Evolutionary conservation across 140 eudicot genomes (phyloP).

Genomic region (Cichorium intybus): DNA sequence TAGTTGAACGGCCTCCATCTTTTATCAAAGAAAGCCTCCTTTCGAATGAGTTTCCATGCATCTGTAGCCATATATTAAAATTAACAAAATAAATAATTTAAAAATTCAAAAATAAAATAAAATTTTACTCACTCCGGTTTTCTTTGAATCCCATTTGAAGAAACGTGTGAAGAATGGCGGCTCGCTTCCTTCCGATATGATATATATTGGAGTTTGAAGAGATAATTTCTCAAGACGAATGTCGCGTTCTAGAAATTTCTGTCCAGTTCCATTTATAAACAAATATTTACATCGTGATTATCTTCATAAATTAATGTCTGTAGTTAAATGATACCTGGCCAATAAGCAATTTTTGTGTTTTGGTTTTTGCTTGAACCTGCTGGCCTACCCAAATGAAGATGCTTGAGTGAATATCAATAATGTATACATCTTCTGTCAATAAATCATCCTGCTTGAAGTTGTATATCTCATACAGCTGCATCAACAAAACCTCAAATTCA

Average conservation of each 20-base stretch:
- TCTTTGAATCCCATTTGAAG: slow-evolving; percentile 63
- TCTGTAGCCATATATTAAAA: slow-evolving; percentile 42
- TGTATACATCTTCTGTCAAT: slow-evolving; percentile 67
- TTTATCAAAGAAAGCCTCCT: slow-evolving; percentile 67
- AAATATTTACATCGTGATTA: too few species aligned
- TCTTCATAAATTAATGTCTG: background rate
- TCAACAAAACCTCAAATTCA: slow-evolving; percentile 4
- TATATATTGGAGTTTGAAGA: slow-evolving; percentile 48
- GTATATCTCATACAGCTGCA: slow-evolving; percentile 70
- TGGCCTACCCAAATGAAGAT: slow-evolving; percentile 78
- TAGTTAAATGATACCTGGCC: slow-evolving; percentile 44
- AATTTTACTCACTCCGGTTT: slow-evolving; percentile 43
- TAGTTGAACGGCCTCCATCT: slow-evolving; percentile 57
- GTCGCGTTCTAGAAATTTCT: slow-evolving; percentile 56
- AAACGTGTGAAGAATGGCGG: slow-evolving; percentile 69
- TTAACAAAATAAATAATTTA: background rate
- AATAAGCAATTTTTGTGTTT: slow-evolving; percentile 44
- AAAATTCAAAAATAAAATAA: background rate
- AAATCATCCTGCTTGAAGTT: slow-evolving; percentile 78
- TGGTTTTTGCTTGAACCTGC: slow-evolving; percentile 47
- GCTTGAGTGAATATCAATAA: slow-evolving; percentile 56
- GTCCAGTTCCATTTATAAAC: slow-evolving; percentile 8
- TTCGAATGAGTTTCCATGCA: slow-evolving; percentile 90
- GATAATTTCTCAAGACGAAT: slow-evolving; percentile 40
- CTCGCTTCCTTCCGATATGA: slow-evolving; percentile 61